phyloP scores from a whole-genome alignment of 257 asterid species.

The Eustoma russellianum region DNA sequence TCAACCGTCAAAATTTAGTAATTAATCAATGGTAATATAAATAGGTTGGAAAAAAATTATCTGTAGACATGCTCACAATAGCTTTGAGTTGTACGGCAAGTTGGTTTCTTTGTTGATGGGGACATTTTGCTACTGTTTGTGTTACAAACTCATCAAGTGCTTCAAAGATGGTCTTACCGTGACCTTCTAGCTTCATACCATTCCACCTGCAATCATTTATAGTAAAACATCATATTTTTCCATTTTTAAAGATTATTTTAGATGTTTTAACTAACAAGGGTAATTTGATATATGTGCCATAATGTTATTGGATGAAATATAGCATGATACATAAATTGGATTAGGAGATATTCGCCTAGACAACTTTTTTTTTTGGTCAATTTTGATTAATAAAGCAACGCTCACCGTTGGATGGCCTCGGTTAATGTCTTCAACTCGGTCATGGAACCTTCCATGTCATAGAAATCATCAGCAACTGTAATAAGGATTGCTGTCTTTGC shows the following conservation, averaged over 20 bases:
- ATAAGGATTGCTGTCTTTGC: constrained; percentile 42
- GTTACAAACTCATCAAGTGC: constrained; percentile 41
- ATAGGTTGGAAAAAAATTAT: neutral
- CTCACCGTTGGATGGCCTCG: constrained; percentile 35
- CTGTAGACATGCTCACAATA: constrained; percentile 25
- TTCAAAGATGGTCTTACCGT: constrained; percentile 41
- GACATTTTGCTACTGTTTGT: constrained; percentile 13
- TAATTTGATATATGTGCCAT: no score
- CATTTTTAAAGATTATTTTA: neutral
- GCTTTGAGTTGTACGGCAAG: constrained; percentile 16
- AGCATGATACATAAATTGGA: no score
- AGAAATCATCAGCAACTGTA: constrained; percentile 50
- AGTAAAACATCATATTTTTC: neutral
- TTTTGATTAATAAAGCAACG: no score
- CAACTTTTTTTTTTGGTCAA: neutral
- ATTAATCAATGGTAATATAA: neutral
- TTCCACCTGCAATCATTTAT: constrained; percentile 38
- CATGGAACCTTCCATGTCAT: constrained; percentile 42
- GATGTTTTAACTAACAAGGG: no score
- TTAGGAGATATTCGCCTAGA: no score
- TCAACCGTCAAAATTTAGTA: neutral
- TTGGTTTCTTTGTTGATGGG: constrained; percentile 14
- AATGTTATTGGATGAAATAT: no score
- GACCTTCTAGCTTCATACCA: constrained; percentile 34
- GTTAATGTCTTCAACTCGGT: constrained; percentile 29